Base-by-base conservation (phyloP, 1,284 basidiomycete species). In the Pseudozyma flocculosa region DNA sequence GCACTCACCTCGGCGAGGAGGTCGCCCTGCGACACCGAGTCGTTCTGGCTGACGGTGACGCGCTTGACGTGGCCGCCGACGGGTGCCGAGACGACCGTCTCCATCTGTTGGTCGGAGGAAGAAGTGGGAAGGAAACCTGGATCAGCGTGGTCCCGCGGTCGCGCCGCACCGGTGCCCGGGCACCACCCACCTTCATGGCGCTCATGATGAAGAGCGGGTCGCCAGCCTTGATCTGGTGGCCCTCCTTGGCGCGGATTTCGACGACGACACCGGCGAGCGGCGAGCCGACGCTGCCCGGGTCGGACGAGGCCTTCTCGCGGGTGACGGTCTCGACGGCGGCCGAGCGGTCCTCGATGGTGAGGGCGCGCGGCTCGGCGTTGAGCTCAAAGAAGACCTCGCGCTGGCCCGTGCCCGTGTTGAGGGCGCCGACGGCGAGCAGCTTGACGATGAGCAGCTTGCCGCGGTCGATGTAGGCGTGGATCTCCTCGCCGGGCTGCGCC, bases 341-440 rank as follows among this genome's bases (percentile, higher is more conserved):
- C 78, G 89, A 91, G 79, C 89, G 90, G 83, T 98, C 95, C 75
- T 94, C 89, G 54, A 98, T 89, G 56, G 90, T 61, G 49, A 75
- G 65, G 17, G 61, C 61, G 51, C 75, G 70, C 15, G 73, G 72
- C 54, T 74, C 72, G 47, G 66, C 68, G 58, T 78, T 78, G 51
- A 80, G 63, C 83, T 98, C 95, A 78, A 97, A 96, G 90, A 92
- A 96, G 68, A 95, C 91, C 78, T 97, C 94, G 73, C 95, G 87
- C 72, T 90, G 89, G 44, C 93, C 92, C 71, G 86, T 89, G 49
- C 88, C 88, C 78, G 90, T 86, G 62, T 96, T 88, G 57, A 98
- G 88, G 57, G 92, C 89, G 29, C 94, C 93, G 48, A 95, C 85
- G 38, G 95, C 94, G 83, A 98, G 88, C 70, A 98, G 84, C 76